Percentiles rank a stretch among this genome's conserved stretches.
Evolutionary conservation across 805 yeast genomes (phyloP).

Genomic region (Ogataea philodendri): DNA sequence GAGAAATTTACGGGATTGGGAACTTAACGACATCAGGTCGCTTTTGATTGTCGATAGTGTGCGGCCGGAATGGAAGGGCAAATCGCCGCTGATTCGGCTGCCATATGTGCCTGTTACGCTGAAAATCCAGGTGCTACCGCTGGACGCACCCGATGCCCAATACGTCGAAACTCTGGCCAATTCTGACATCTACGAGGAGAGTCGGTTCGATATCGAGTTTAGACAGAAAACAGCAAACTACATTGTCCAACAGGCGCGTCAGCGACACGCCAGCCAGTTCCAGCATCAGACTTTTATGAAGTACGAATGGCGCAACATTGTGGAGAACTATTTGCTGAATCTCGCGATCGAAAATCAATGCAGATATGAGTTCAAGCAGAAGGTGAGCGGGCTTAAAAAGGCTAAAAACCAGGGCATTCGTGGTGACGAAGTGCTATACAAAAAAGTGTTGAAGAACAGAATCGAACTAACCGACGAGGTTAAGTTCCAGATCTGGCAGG

Average conservation of each 20-base stretch:
- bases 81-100: conserved; percentile 43
- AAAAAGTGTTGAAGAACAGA: conserved; percentile 27
- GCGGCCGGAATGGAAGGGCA: conserved; percentile 55
- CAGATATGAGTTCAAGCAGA: conserved; percentile 57
- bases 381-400: conserved; percentile 48
- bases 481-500: conserved; percentile 59
- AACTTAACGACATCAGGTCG: conserved; percentile 64
- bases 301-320: conserved; percentile 68
- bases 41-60: conserved; percentile 51
- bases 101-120: conserved; percentile 39
- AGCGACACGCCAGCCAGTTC: conserved; percentile 40
- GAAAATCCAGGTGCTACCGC: conserved; percentile 50
- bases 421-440: conserved; percentile 21
- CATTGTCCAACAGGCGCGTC: conserved; percentile 57
- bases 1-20: conserved; percentile 67
- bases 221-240: conserved; percentile 58
- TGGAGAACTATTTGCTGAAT: conserved; percentile 65
- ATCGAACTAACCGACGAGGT: conserved; percentile 48
- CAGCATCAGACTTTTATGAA: conserved; percentile 30
- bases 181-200: conserved; percentile 66
- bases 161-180: conserved; percentile 49
- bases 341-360: conserved; percentile 72
- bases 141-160: conserved; percentile 46
- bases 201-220: conserved; percentile 52
- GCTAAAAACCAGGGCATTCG: conserved; percentile 22